phyloP scores from a whole-genome alignment of 129 eudicot species.

The Erigeron canadensis region DNA sequence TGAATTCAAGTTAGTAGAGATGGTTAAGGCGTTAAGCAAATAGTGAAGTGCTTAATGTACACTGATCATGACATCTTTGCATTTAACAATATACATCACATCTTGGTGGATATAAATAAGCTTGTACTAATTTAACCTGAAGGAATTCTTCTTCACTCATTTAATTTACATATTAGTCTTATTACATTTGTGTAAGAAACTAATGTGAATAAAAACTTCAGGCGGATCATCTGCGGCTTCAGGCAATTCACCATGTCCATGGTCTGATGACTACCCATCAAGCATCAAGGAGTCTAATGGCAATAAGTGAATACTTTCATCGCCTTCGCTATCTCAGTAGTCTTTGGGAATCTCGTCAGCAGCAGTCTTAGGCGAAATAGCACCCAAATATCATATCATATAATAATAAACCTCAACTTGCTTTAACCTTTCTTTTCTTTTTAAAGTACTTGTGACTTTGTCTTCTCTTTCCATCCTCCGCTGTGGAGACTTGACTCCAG shows the following conservation, averaged over 20 bases:
- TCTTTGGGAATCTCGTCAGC: conserved; percentile 2
- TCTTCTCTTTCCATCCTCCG: not conserved
- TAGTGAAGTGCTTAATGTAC: too few relatives aligned
- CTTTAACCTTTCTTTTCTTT: not conserved
- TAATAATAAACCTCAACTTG: not conserved
- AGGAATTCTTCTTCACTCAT: not conserved
- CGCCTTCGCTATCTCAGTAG: conserved; percentile 5
- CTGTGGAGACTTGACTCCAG: not conserved
- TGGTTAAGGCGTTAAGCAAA: not conserved
- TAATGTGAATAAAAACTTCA: not conserved
- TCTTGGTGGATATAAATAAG: too few relatives aligned
- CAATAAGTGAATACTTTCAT: conserved; percentile 17
- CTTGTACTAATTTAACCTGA: not conserved
- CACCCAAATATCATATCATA: not conserved
- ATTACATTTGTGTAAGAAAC: not conserved
- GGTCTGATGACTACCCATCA: conserved; percentile 5
- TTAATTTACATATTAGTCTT: not conserved
- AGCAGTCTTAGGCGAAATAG: not conserved
- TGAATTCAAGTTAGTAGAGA: not conserved
- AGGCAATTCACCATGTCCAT: conserved; percentile 10
- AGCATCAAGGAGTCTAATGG: conserved; percentile 16
- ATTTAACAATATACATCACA: too few relatives aligned
- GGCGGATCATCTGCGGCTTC: conserved; percentile 15
- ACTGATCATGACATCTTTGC: too few relatives aligned
- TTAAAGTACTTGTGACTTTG: not conserved